Evolutionary conservation across 2,329 filamentous ascomycete species (phyloP).

Genomic region (Aureobasidium mangrovei): DNA sequence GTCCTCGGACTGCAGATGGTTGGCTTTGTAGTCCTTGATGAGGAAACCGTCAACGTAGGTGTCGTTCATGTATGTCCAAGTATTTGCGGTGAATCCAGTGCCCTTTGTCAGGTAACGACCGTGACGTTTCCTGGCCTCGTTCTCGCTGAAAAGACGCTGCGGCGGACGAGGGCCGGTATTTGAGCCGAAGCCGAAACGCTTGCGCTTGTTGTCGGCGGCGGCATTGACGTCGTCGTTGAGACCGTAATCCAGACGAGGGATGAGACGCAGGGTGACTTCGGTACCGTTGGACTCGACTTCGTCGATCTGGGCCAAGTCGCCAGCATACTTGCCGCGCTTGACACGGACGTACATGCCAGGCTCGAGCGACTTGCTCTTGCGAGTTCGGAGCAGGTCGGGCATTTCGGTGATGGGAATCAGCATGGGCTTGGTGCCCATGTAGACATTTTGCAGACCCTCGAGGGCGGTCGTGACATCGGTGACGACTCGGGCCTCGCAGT

Average conservation of each 20-base stretch:
- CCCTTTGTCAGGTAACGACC: conserved; percentile 50
- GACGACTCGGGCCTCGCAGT: conserved; percentile 82
- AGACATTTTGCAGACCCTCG: conserved; percentile 80
- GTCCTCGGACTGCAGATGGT: conserved; percentile 73
- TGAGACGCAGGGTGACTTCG: conserved; percentile 76
- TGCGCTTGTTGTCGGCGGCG: conserved; percentile 57
- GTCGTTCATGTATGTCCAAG: conserved; percentile 78
- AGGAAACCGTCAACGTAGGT: conserved; percentile 89
- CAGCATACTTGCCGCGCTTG: conserved; percentile 69
- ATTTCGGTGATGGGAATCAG: conserved; percentile 95
- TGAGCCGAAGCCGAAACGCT: conserved; percentile 48
- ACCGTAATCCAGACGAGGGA: conserved; percentile 88
- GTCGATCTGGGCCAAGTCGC: conserved; percentile 84
- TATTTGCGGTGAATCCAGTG: conserved; percentile 51
- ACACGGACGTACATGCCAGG: conserved; percentile 90
- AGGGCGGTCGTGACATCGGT: conserved; percentile 77
- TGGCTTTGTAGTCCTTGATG: conserved; percentile 87
- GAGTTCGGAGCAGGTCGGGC: conserved; percentile 86
- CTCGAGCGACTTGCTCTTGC: conserved; percentile 75
- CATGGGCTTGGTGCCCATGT: conserved; percentile 76
- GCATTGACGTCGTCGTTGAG: conserved; percentile 65
- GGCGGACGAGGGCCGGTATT: conserved; percentile 61
- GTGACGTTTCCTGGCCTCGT: conserved; percentile 83
- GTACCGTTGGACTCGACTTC: conserved; percentile 90
- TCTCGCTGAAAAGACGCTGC: conserved; percentile 84